Conservation (phyloP, 2,329 filamentous ascomycete species). For the Calonectria hawksworthii region DNA sequence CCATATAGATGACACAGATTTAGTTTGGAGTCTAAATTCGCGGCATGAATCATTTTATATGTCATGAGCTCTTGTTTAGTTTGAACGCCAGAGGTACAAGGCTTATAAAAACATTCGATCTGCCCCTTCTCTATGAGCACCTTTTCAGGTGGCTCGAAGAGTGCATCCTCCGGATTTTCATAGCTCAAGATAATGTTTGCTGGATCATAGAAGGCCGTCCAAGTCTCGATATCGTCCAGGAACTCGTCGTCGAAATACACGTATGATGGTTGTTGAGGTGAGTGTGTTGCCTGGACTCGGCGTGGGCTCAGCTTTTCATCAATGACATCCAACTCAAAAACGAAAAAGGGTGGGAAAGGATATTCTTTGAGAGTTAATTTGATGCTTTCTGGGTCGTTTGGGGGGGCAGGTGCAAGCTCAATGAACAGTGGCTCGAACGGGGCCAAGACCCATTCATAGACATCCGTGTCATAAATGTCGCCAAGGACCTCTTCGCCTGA, state of each 20-base stretch:
- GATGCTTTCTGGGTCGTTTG: slow-evolving; percentile 18
- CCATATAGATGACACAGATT: slow-evolving; percentile 38
- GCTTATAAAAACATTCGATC: slow-evolving; percentile 40
- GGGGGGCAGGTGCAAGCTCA: slow-evolving; percentile 36
- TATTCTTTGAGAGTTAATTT: slow-evolving; percentile 32
- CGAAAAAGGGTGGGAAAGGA: slow-evolving; percentile 35
- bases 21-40: slow-evolving; percentile 24
- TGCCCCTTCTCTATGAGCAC: slow-evolving; percentile 35
- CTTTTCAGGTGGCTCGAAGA: slow-evolving; percentile 37
- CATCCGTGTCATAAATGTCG: slow-evolving; percentile 35
- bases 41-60: slow-evolving; percentile 28
- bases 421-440: slow-evolving; percentile 36
- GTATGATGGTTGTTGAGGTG: slow-evolving; percentile 28
- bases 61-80: slow-evolving; percentile 32
- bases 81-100: slow-evolving; percentile 26
- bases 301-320: slow-evolving; percentile 32
- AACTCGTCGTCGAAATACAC: slow-evolving; percentile 33
- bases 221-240: slow-evolving; percentile 39
- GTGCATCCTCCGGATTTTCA: slow-evolving; percentile 34
- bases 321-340: slow-evolving; percentile 33
- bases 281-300: slow-evolving; percentile 16
- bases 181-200: slow-evolving; percentile 33
- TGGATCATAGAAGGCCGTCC: slow-evolving; percentile 40
- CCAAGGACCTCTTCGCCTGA: slow-evolving; percentile 33
- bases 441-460: slow-evolving; percentile 36